Percentiles rank a stretch among this genome's conserved stretches.
These are phyloP conservation scores for Xylariaceae sp. DNA, from an alignment of 2,329 filamentous ascomycete genomes.

Conservation along the genomic window DNA sequence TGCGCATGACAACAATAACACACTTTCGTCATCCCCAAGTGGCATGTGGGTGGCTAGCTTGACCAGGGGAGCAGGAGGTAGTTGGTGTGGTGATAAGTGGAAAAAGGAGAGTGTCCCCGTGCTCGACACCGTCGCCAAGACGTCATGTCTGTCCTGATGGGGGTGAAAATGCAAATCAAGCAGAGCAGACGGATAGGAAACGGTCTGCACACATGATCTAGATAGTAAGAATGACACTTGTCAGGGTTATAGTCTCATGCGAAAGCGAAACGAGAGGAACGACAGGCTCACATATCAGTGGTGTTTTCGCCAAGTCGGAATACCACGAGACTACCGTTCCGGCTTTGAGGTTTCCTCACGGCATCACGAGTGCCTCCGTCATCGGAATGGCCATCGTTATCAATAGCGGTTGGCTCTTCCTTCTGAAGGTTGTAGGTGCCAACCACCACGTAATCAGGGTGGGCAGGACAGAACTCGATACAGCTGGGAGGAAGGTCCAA, in stretches of 20 bases:
- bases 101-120: slow-evolving; percentile 66
- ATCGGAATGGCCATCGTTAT: slow-evolving; percentile 16
- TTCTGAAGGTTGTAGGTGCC: slow-evolving; percentile 77
- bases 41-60: slow-evolving; percentile 42
- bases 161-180: slow-evolving; percentile 80
- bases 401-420: slow-evolving; percentile 27
- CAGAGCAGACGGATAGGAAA: slow-evolving; percentile 64
- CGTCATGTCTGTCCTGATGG: slow-evolving; percentile 36
- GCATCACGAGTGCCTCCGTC: slow-evolving; percentile 18
- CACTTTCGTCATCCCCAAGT: slow-evolving; percentile 47
- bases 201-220: slow-evolving; percentile 53
- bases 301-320: slow-evolving; percentile 47
- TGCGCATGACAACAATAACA: slow-evolving; percentile 65
- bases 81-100: slow-evolving; percentile 34
- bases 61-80: slow-evolving; percentile 20
- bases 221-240: slow-evolving; percentile 19
- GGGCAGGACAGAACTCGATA: slow-evolving; percentile 62
- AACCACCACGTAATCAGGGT: slow-evolving; percentile 64
- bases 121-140: slow-evolving; percentile 73
- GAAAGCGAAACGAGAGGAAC: slow-evolving; percentile 5
- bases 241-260: slow-evolving; percentile 8
- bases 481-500: slow-evolving; percentile 70
- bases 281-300: slow-evolving; percentile 47
- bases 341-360: slow-evolving; percentile 46
- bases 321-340: slow-evolving; percentile 68